phyloP scores from a whole-genome alignment of 2,329 filamentous ascomycete genomes.

The Onygenales sp. region DNA sequence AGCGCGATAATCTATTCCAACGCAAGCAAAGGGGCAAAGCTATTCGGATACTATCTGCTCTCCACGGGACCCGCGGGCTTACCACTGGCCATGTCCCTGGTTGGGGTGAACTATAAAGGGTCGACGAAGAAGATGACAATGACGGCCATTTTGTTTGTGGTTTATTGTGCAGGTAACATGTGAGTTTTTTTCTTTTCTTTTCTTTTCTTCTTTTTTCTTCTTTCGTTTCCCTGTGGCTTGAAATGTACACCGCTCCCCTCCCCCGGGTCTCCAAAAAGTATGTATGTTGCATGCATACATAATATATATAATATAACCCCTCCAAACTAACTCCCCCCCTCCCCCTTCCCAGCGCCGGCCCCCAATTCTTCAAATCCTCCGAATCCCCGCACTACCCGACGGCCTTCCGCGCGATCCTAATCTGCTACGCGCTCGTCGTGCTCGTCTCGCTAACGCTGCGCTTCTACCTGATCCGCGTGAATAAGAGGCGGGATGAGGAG shows the following conservation, averaged over 20 bases:
- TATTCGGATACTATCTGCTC: conserved; percentile 51
- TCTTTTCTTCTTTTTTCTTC: background rate
- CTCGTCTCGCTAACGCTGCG: conserved; percentile 36
- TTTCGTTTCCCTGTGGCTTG: background rate
- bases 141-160: conserved; percentile 46
- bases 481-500: conserved; percentile 28
- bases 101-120: conserved; percentile 47
- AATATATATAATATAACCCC: no score
- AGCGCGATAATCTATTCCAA: conserved; percentile 46
- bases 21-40: conserved; percentile 34
- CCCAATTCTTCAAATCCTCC: conserved; percentile 43
- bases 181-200: background rate
- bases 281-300: no score
- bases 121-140: conserved; percentile 54
- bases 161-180: conserved; percentile 50
- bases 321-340: no score
- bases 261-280: background rate
- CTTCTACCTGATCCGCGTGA: conserved; percentile 40
- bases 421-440: conserved; percentile 47
- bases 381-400: conserved; percentile 46
- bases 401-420: conserved; percentile 47
- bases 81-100: conserved; percentile 47
- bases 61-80: conserved; percentile 45
- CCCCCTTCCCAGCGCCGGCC: conserved; percentile 27
- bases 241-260: background rate